These are phyloP conservation scores for Inosperma sp. DNA, from an alignment of 768 basidiomycete genomes.

Conservation along the genomic window DNA sequence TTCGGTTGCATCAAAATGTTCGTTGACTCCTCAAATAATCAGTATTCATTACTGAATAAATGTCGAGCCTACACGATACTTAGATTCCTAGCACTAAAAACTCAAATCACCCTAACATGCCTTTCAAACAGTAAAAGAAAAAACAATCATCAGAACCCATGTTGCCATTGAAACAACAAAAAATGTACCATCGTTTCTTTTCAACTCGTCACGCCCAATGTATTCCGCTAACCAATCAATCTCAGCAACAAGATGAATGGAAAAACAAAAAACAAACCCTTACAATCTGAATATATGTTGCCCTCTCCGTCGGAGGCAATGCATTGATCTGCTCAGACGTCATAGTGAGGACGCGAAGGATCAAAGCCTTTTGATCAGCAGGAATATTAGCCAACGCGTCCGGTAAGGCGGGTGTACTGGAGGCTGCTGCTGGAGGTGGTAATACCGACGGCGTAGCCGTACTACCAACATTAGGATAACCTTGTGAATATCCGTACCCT, in stretches of 20 bases:
- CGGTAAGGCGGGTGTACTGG: slow-evolving; percentile 33
- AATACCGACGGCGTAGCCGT: not conserved
- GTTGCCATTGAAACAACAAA: too few species aligned
- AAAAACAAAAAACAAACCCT: slow-evolving; percentile 26
- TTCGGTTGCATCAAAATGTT: too few species aligned
- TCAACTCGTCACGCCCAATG: slow-evolving; percentile 35
- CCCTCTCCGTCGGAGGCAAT: slow-evolving; percentile 67
- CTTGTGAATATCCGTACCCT: slow-evolving; percentile 12
- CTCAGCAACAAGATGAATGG: not conserved
- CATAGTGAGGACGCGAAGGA: slow-evolving; percentile 77
- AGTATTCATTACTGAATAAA: too few species aligned
- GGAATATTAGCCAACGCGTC: slow-evolving; percentile 57
- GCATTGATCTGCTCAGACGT: slow-evolving; percentile 78
- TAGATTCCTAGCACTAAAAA: too few species aligned
- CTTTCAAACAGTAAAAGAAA: too few species aligned
- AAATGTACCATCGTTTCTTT: too few species aligned
- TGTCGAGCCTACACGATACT: too few species aligned
- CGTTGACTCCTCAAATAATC: too few species aligned
- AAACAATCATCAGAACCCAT: too few species aligned
- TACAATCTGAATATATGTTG: slow-evolving; percentile 80
- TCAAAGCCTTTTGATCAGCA: slow-evolving; percentile 72
- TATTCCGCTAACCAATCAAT: slow-evolving; percentile 30
- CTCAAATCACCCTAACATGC: too few species aligned
- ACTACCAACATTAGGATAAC: slow-evolving; percentile 6
- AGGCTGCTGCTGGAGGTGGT: slow-evolving; percentile 15